These are phyloP conservation scores for Cicer judaicum DNA, from an alignment of 306 rosid species.

Conservation along the genomic window DNA sequence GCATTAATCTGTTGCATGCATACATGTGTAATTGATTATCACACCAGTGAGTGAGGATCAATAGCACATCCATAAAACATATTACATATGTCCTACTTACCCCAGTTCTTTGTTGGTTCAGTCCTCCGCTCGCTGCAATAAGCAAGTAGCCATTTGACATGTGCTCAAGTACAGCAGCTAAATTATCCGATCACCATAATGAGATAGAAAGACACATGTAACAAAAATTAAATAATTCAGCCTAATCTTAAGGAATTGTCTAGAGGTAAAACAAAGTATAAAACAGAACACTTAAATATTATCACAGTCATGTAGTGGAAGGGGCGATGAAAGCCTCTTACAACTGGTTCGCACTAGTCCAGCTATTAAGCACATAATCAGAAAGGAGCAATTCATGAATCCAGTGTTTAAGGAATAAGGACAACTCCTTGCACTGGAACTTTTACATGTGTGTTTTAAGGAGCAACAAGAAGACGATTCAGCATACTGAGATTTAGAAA, in stretches of 20 bases:
- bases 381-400: slow-evolving; percentile 1
- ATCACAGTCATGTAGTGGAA: slow-evolving; percentile 34
- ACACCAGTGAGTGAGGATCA: slow-evolving; percentile 8
- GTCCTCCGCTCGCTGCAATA: slow-evolving; percentile 96
- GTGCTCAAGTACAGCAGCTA: slow-evolving; percentile 75
- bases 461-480: slow-evolving; percentile 3
- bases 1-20: slow-evolving; percentile 1
- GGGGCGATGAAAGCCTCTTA: slow-evolving; percentile 28
- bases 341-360: slow-evolving; percentile 15
- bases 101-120: slow-evolving; percentile 97
- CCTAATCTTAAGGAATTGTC: slow-evolving; percentile 25
- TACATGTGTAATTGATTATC: slow-evolving; percentile 18
- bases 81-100: slow-evolving; percentile 56
- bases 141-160: slow-evolving; percentile 88
- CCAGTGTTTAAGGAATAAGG: not conserved
- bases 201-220: slow-evolving; percentile 37
- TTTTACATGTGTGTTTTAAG: not conserved
- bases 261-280: slow-evolving; percentile 37
- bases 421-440: slow-evolving; percentile 7
- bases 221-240: slow-evolving; percentile 16
- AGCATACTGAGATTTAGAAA: not conserved
- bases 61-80: slow-evolving; percentile 35
- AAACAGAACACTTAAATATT: slow-evolving; percentile 16
- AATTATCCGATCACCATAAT: slow-evolving; percentile 39
- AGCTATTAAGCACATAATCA: not conserved